Evolutionary conservation across 352 stramenopile species (phyloP).

Genomic region (Thalassiosira pacifica): DNA sequence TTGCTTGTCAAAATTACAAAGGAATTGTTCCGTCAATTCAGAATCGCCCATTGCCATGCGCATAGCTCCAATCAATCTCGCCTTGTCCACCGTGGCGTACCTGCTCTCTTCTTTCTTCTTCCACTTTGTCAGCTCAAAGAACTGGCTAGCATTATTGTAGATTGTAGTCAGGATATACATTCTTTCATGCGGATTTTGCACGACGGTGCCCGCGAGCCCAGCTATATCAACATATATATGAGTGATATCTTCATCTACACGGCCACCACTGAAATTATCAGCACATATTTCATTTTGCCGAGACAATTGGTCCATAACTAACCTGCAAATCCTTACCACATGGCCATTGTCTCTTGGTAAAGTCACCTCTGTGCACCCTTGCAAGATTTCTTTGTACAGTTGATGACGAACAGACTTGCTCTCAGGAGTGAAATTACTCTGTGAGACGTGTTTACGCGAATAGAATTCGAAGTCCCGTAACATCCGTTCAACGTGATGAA

Average conservation of each 20-base stretch:
- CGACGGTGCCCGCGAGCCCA: conserved; percentile 10
- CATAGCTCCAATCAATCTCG: conserved; percentile 60
- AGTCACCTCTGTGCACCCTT: conserved; percentile 40
- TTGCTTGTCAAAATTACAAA: conserved; percentile 49
- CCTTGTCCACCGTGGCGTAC: conserved; percentile 57
- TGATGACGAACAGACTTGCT: conserved; percentile 29
- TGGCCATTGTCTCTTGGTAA: conserved; percentile 52
- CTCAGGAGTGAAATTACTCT: conserved; percentile 10
- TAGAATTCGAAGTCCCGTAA: conserved; percentile 49
- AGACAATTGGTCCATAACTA: conserved; percentile 64
- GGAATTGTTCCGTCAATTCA: conserved; percentile 53
- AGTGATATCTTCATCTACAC: conserved; percentile 50
- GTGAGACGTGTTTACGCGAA: conserved; percentile 34
- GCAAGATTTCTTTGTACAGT: conserved; percentile 60
- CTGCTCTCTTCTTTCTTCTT: conserved; percentile 14
- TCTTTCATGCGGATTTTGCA: conserved; percentile 42
- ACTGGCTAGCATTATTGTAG: conserved; percentile 56
- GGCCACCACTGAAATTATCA: conserved; percentile 11
- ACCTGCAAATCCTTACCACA: conserved; percentile 56
- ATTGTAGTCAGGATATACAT: conserved; percentile 58
- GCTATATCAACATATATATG: conserved; percentile 60
- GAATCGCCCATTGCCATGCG: conserved; percentile 49
- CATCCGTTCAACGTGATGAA: conserved; percentile 60
- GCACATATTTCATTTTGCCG: conserved; percentile 38
- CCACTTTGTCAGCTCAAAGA: conserved; percentile 53